Evolutionary conservation across 108 stramenopile species (phyloP), one percentile per base, ranked within the genome.

Genomic region (Cylindrotheca closterium): DNA sequence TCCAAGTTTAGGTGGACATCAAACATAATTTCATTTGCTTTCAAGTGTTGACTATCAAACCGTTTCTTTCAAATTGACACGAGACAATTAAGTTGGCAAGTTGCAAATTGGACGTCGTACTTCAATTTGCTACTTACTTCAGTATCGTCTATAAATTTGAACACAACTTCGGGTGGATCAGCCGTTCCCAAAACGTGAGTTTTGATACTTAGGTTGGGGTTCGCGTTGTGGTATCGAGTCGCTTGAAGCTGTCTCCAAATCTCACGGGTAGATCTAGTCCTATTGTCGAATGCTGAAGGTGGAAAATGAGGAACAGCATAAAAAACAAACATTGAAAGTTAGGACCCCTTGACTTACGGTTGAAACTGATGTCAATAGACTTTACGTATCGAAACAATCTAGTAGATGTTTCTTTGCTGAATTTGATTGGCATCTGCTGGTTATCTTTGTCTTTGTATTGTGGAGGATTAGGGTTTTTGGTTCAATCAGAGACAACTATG

Each of bases 191-290:
- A 53, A 2, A 91, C 71, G 23, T 68, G 69, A 21, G 79, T 54
- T 59, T 73, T 82, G 19, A 91, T 67, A 37, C 79, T 75, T 25
- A 91, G 59, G 33, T 87, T 91, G 1, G 89, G 82, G 51, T 91
- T 91, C 51, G 80, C 68, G 10, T 68, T 55, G 18, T 51, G 28
- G 55, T 70, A 87, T 47, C 89, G 55, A 19, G 68, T 56, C 17
- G 84, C 77, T 30, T 79, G 75, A 54, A 91, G 67, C 68, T 91
- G 89, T 15, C 89, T 79, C 55, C 85, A 77, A 22, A 91, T 51
- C 71, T 91, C 89, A 42, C 84, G 63, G n/a, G 85, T 84, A 5
- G 89, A 87, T 47, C 63, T 75, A 3, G 89, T 85, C 31, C 89
- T 68, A 29, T 45, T 63, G 63, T 91, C 89, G 70, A 91, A 87